These are phyloP conservation scores for Claviceps sp. DNA, from an alignment of 2,329 filamentous ascomycete species.

Conservation along the genomic window DNA sequence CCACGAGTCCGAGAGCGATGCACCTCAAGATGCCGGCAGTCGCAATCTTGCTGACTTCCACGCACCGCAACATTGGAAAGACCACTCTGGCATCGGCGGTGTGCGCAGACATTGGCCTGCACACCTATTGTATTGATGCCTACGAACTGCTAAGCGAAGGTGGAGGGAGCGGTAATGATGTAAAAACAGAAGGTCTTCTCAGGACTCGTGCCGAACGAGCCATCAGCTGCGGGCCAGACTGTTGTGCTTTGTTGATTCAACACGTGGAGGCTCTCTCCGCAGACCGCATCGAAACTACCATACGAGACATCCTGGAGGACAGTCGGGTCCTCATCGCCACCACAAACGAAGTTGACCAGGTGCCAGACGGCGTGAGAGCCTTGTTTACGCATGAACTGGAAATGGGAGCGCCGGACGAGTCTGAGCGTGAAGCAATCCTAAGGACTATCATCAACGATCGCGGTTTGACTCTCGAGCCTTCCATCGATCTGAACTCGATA, in stretches of 20 bases:
- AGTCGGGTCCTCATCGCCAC: slow-evolving; percentile 80
- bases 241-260: slow-evolving; percentile 71
- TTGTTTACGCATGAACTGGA: slow-evolving; percentile 94
- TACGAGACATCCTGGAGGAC: slow-evolving; percentile 72
- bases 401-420: slow-evolving; percentile 83
- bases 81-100: slow-evolving; percentile 62
- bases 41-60: slow-evolving; percentile 78
- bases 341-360: slow-evolving; percentile 87
- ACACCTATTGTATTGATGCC: slow-evolving; percentile 77
- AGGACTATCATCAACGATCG: slow-evolving; percentile 63
- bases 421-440: slow-evolving; percentile 79
- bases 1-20: slow-evolving; percentile 76
- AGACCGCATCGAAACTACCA: slow-evolving; percentile 73
- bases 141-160: slow-evolving; percentile 94
- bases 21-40: slow-evolving; percentile 79
- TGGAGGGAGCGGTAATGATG: slow-evolving; percentile 65
- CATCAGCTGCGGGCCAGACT: slow-evolving; percentile 73
- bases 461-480: slow-evolving; percentile 63
- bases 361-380: slow-evolving; percentile 78
- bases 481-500: slow-evolving; percentile 72
- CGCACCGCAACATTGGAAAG: slow-evolving; percentile 88
- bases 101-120: slow-evolving; percentile 78
- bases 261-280: slow-evolving; percentile 87
- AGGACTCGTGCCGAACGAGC: slow-evolving; percentile 80
- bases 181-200: slow-evolving; percentile 86